These are phyloP conservation scores for Tanozyma kutaoensis DNA, from an alignment of 805 yeast species.

Conservation along the genomic window DNA sequence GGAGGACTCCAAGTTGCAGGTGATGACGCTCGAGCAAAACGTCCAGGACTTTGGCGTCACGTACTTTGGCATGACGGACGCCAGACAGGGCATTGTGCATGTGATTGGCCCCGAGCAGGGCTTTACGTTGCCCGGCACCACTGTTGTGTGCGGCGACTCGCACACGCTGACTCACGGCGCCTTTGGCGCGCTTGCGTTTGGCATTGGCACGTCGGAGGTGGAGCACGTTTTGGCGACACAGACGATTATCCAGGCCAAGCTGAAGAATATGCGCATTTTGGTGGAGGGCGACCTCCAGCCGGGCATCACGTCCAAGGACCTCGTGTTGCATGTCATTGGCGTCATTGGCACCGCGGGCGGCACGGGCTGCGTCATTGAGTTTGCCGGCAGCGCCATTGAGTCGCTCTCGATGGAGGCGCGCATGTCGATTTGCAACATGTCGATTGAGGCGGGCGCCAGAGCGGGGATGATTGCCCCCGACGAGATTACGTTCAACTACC, in stretches of 20 bases:
- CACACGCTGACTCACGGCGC: slow-evolving; percentile 99
- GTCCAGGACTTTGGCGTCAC: slow-evolving; percentile 84
- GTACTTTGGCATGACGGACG: slow-evolving; percentile 89
- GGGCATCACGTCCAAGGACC: slow-evolving; percentile 93
- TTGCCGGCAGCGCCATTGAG: slow-evolving; percentile 91
- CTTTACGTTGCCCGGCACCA: slow-evolving; percentile 95
- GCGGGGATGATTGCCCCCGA: slow-evolving; percentile 99
- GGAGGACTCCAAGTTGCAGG: slow-evolving; percentile 87
- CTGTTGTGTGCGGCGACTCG: slow-evolving; percentile 98
- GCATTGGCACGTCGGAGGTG: slow-evolving; percentile 98
- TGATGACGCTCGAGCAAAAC: slow-evolving; percentile 81
- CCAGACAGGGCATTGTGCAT: slow-evolving; percentile 96
- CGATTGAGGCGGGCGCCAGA: slow-evolving; percentile 98
- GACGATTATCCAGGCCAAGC: slow-evolving; percentile 85
- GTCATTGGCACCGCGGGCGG: slow-evolving; percentile 99
- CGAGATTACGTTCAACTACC: slow-evolving; percentile 73
- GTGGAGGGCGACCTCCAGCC: slow-evolving; percentile 75
- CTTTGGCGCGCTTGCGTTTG: slow-evolving; percentile 93
- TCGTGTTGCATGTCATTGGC: slow-evolving; percentile 89
- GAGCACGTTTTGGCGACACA: slow-evolving; percentile 98
- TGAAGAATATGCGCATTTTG: slow-evolving; percentile 87
- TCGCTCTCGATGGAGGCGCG: slow-evolving; percentile 91
- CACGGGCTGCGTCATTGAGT: slow-evolving; percentile 93
- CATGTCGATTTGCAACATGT: slow-evolving; percentile 99
- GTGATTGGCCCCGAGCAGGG: slow-evolving; percentile 99